Evolutionary conservation across 192 early-diverging fungal genomes (phyloP), one percentile per base, ranked within the genome.

Genomic region (Backusella macrospora): DNA sequence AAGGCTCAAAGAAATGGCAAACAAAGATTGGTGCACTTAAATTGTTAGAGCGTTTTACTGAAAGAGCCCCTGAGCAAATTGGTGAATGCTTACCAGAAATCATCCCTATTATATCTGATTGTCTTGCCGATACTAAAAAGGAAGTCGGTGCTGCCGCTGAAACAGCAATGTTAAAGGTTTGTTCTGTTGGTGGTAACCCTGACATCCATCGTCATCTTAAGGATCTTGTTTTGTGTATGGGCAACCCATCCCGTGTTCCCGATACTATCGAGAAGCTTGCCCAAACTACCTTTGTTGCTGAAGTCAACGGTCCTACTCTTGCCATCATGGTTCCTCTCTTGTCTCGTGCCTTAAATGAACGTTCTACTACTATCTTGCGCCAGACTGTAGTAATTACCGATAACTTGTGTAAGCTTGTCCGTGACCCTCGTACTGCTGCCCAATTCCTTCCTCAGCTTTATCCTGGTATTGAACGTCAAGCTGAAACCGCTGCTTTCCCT

Each of bases 321-420:
- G 89, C 91, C 74, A 92, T 94, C 73, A 92, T 92, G 90, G 87
- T 91, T 13, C 92, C 92, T 44, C 80, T 93, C n/a, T 78, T 93
- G 75, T 79, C 83, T 52, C 89, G 92, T 83, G 92, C 84, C 18
- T 69, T 90, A 44, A 82, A 86, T 46, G 91, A 93, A 73, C 85
- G 91, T 59, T 86, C 86, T 70, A 85, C 88, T 47, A 75, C 85
- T 55, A 81, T 92, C 34, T 79, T 90, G 15, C 92, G 93, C 76
- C 89, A 91, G 75, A 88, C 88, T 34, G 84, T 86, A 65, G 90
- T 94, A 76, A 92, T 94, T 76, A 91, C 92, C 63, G 90, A 93
- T 84, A 94, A 94, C 80, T 87, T 94, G 80, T 93, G 92, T 81
- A 94, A 93, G 82, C 85, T 94, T 15, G 92, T 94, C 76, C 89